Percentiles rank a stretch among this genome's conserved stretches.
These are phyloP conservation scores for Porogramme epimiltina DNA, from an alignment of 1,284 basidiomycete genomes.

Conservation along the genomic window DNA sequence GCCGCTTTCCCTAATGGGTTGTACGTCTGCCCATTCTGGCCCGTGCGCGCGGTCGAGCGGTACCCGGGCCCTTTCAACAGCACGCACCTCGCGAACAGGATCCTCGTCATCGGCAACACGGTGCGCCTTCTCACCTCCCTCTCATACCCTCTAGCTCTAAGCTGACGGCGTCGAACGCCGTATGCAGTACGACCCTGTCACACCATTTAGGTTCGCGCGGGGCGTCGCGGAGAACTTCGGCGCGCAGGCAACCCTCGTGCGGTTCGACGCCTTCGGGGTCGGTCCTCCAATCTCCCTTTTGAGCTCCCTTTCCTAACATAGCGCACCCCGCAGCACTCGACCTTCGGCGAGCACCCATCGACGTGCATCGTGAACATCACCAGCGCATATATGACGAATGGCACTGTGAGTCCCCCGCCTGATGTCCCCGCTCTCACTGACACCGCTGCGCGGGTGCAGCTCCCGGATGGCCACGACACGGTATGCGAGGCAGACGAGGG, in stretches of 20 bases:
- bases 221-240: constrained; percentile 15
- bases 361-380: background rate
- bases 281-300: background rate
- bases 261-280: constrained; percentile 24
- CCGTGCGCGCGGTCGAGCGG: constrained; percentile 25
- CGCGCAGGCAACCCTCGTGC: constrained; percentile 18
- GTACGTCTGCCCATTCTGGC: constrained; percentile 19
- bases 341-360: background rate
- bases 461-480: constrained; percentile 2
- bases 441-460: background rate
- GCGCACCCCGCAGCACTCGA: background rate
- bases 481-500: constrained; percentile 7
- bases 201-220: constrained; percentile 21
- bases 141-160: background rate
- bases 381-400: constrained; percentile 1
- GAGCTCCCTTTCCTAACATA: too few relatives aligned
- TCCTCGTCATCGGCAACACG: constrained; percentile 21
- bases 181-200: constrained; percentile 23
- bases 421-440: background rate
- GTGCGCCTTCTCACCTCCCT: constrained; percentile 4
- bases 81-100: constrained; percentile 20
- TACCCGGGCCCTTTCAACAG: constrained; percentile 26
- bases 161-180: background rate
- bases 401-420: background rate
- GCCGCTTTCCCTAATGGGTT: constrained; percentile 4